Percentiles rank a stretch among this genome's conserved stretches.
Conservation (phyloP, 257 asterid genomes). For the Ligustrum vulgare region DNA sequence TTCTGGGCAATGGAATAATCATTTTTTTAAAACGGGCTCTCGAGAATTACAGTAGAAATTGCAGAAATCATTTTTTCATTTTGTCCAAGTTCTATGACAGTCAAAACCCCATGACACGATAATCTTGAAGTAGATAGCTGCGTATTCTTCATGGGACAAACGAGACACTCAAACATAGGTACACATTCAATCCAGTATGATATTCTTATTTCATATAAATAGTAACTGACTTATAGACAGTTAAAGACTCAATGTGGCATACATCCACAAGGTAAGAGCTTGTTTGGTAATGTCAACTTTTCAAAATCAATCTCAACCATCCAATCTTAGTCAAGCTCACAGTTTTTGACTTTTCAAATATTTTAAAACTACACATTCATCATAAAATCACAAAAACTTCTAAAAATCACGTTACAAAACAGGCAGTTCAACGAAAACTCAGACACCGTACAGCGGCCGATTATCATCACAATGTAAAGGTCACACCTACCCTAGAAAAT, state of each 20-base stretch:
- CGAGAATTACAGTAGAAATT: background rate
- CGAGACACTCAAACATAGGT: background rate
- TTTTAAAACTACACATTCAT: too few species aligned
- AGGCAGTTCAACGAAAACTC: background rate
- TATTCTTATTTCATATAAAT: too few species aligned
- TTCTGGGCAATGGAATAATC: constrained; percentile 88
- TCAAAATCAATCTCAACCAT: too few species aligned
- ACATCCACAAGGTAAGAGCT: too few species aligned
- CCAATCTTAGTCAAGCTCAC: too few species aligned
- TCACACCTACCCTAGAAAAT: background rate
- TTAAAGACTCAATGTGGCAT: background rate
- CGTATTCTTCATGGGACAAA: background rate
- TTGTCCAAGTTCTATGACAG: background rate
- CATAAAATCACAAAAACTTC: too few species aligned
- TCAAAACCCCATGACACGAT: background rate
- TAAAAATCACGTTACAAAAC: too few species aligned
- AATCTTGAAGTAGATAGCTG: background rate
- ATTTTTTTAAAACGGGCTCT: background rate
- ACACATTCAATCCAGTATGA: background rate
- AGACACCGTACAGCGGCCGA: background rate
- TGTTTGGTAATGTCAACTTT: too few species aligned
- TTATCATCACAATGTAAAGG: background rate
- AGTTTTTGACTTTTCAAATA: too few species aligned
- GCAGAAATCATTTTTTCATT: background rate
- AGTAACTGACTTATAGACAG: too few species aligned